Base-by-base conservation (phyloP, 228 moss, liverwort and hornwort species). In the Sphagnum magellanicum region DNA sequence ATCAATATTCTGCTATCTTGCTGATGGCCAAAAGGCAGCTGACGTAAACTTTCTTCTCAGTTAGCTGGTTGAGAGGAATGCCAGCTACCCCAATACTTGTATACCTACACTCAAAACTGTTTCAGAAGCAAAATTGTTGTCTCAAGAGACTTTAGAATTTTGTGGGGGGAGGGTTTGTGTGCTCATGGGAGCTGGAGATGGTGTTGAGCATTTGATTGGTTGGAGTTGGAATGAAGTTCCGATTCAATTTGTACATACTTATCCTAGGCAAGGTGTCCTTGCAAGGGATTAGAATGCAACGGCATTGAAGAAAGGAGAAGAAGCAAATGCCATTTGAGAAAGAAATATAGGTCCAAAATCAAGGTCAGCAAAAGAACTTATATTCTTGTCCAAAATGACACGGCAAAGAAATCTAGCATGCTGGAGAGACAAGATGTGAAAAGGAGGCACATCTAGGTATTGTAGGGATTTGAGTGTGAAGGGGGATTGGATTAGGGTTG, bases 1-100 rank as follows among this genome's bases (percentile, higher is more conserved):
- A 88, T 89, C 1, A 98, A 98, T 68, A 78, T 89, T 48, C 88
- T 98, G 93, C 70, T 93, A 98, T 71, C 82, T 98, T 5, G 98
- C 93, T 8, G 90, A 98, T 68, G 89, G 91, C 8, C 83, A 87
- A 76, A 73, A 92, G 75, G 92, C 94, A 65, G 87, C 58, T 91
- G 93, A 49, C 90, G 93, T 74, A 81, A 76, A 68, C 79, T 90
- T 63, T 93, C 90, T 32, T 78, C 81, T 9, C 93, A 93, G 74
- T 75, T 98, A 50, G 74, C 81, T 4, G 64, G 72, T 50, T 91
- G 90, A 83, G 90, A 90, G 67, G 84, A 85, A 52, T 87, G 81
- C 63, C 85, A 79, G 59, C 78, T 80, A 8, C 77, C 73, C 17
- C 66, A 84, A 10, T 81, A 83, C 5, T 76, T 74, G 59, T 68